These are phyloP conservation scores for Starmerella etchellsii DNA, from an alignment of 805 yeast genomes.

Conservation along the genomic window DNA sequence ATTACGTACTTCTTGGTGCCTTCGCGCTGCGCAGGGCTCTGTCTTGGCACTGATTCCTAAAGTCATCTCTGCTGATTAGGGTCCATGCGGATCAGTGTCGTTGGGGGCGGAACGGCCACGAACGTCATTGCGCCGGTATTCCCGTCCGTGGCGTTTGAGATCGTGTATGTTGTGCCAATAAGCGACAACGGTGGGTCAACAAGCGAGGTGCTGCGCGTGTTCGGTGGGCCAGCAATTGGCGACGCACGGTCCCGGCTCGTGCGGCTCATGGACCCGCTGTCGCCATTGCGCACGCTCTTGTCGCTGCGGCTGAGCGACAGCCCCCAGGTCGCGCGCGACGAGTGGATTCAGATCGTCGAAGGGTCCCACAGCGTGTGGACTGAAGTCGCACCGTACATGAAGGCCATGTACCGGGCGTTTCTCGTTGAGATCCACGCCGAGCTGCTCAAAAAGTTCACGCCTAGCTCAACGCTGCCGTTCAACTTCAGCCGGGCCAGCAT, in stretches of 20 bases:
- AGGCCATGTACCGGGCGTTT: slow-evolving; percentile 65
- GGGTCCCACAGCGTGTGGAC: slow-evolving; percentile 65
- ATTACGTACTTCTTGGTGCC: no score
- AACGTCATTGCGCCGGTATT: slow-evolving; percentile 58
- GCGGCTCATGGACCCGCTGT: slow-evolving; percentile 45
- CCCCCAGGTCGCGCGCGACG: slow-evolving; percentile 40
- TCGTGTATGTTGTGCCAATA: slow-evolving; percentile 66
- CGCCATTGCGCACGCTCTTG: slow-evolving; percentile 29
- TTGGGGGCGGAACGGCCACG: slow-evolving; percentile 47
- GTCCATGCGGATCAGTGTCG: slow-evolving; percentile 23
- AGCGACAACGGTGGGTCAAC: slow-evolving; percentile 94
- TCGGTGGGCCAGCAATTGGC: slow-evolving; percentile 94
- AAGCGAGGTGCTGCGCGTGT: slow-evolving; percentile 67
- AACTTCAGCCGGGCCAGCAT: slow-evolving; percentile 66
- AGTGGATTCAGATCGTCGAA: slow-evolving; percentile 71
- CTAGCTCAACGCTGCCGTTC: slow-evolving; percentile 40
- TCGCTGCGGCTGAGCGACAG: slow-evolving; percentile 41
- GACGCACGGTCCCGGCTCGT: slow-evolving; percentile 76
- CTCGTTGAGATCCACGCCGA: slow-evolving; percentile 70
- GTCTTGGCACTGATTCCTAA: no score
- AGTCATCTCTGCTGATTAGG: no score
- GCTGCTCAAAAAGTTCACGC: slow-evolving; percentile 51
- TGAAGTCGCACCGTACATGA: slow-evolving; percentile 41
- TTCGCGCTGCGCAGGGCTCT: no score
- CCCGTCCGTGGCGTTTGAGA: slow-evolving; percentile 31